phyloP scores from a whole-genome alignment of 2,329 filamentous ascomycete species.

The Didymosphaeria variabile region DNA sequence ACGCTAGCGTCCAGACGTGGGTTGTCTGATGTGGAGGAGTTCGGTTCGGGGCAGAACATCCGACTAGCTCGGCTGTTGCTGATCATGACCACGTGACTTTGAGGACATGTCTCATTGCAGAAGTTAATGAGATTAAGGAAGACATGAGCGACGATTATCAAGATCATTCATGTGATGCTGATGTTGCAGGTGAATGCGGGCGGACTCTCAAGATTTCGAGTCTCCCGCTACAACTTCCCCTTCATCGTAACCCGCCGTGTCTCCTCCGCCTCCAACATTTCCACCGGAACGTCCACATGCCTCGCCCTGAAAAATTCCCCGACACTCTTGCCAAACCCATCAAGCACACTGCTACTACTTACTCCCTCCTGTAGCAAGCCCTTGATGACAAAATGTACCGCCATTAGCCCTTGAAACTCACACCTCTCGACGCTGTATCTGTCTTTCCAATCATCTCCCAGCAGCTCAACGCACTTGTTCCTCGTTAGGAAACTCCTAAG shows the following conservation, averaged over 20 bases:
- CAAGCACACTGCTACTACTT: slow-evolving; percentile 52
- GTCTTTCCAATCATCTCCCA: slow-evolving; percentile 28
- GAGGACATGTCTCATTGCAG: background rate
- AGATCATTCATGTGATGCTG: background rate
- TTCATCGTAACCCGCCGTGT: slow-evolving; percentile 10
- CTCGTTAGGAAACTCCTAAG: slow-evolving; percentile 27
- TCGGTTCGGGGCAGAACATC: slow-evolving; percentile 5
- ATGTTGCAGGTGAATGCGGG: background rate
- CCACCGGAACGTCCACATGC: slow-evolving; percentile 32
- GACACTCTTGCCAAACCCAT: slow-evolving; percentile 54
- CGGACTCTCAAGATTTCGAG: background rate
- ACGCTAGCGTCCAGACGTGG: slow-evolving; percentile 2
- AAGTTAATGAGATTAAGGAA: background rate
- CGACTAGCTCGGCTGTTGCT: slow-evolving; percentile 4
- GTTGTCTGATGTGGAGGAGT: slow-evolving; percentile 3
- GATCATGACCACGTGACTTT: slow-evolving; percentile 2
- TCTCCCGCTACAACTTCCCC: slow-evolving; percentile 4
- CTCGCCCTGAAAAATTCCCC: slow-evolving; percentile 15
- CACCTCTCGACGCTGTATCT: slow-evolving; percentile 24
- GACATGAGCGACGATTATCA: background rate
- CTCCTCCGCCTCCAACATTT: slow-evolving; percentile 17
- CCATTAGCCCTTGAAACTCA: slow-evolving; percentile 33
- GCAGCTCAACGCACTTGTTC: slow-evolving; percentile 22
- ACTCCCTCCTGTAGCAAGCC: slow-evolving; percentile 56
- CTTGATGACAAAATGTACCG: slow-evolving; percentile 54